These are phyloP conservation scores for Didymella keratinophila DNA, from an alignment of 2,329 filamentous ascomycete species.

Conservation along the genomic window DNA sequence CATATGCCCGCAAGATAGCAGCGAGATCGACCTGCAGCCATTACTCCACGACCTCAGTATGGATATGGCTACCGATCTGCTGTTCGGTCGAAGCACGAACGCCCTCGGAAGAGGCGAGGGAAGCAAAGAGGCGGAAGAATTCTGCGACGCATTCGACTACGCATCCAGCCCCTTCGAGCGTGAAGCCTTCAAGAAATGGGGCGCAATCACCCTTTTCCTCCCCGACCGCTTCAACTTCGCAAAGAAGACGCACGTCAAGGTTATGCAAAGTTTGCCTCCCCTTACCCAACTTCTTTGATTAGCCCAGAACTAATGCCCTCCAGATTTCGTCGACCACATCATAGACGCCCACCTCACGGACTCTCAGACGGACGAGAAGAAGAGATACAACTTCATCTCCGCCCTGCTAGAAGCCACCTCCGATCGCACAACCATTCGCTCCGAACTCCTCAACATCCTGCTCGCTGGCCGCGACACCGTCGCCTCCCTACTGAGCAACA, in stretches of 20 bases:
- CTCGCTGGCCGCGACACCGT: conserved; percentile 48
- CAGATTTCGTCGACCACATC: conserved; percentile 16
- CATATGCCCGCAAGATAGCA: conserved; percentile 31
- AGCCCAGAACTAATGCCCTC: background rate
- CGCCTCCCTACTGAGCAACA: conserved; percentile 40
- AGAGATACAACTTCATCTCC: conserved; percentile 37
- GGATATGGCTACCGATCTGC: conserved; percentile 37
- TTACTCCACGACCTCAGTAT: conserved; percentile 37
- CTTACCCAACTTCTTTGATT: background rate
- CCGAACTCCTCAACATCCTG: conserved; percentile 46
- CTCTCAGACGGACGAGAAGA: background rate
- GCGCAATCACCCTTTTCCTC: conserved; percentile 22
- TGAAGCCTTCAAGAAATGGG: conserved; percentile 24
- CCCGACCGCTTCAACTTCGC: conserved; percentile 23
- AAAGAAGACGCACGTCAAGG: conserved; percentile 25
- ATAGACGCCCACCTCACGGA: background rate
- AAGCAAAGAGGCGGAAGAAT: conserved; percentile 19
- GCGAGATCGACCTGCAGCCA: conserved; percentile 36
- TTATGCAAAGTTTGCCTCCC: conserved; percentile 26
- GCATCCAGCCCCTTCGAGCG: conserved; percentile 26
- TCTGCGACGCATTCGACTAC: conserved; percentile 38
- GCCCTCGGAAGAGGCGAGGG: conserved; percentile 6
- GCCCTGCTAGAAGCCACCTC: conserved; percentile 31
- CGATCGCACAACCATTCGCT: conserved; percentile 31
- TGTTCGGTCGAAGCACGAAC: conserved; percentile 39